These are phyloP conservation scores for Chiua sp. DNA, from an alignment of 1,284 basidiomycete species.

Conservation along the genomic window DNA sequence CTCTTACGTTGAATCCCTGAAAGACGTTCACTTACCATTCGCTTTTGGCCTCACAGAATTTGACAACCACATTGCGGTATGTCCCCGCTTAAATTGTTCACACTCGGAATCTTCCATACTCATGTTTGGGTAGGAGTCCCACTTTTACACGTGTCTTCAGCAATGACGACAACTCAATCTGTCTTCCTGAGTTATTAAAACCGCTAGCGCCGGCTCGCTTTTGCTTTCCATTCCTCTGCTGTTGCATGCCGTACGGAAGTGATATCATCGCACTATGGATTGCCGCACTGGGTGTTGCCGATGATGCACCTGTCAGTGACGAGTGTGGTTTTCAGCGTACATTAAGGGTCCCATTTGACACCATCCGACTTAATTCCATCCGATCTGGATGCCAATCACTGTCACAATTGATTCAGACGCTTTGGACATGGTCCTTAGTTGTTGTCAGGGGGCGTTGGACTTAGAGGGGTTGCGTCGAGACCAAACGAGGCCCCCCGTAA, in stretches of 20 bases:
- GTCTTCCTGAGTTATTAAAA: constrained; percentile 74
- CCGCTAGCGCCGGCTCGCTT: constrained; percentile 65
- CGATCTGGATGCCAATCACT: no score
- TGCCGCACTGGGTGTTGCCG: constrained; percentile 54
- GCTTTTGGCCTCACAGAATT: constrained; percentile 60
- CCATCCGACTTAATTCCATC: no score
- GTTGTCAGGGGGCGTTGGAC: no score
- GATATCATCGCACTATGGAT: constrained; percentile 70
- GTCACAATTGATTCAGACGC: no score
- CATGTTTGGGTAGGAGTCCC: constrained; percentile 52
- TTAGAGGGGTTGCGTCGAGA: no score
- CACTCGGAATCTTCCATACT: not conserved
- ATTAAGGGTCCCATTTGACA: no score
- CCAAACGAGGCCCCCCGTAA: no score
- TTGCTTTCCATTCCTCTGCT: constrained; percentile 82
- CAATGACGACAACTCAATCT: constrained; percentile 85
- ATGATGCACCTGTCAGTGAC: no score
- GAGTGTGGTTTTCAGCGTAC: no score
- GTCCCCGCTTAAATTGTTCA: constrained; percentile 18
- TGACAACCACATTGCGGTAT: constrained; percentile 65
- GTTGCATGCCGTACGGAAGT: constrained; percentile 79
- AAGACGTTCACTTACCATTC: constrained; percentile 74
- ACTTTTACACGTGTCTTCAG: constrained; percentile 70
- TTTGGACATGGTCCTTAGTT: no score
- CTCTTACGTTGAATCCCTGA: constrained; percentile 71